Evolutionary conservation across 1,284 basidiomycete genomes (phyloP).

Genomic region (Meira nashicola): DNA sequence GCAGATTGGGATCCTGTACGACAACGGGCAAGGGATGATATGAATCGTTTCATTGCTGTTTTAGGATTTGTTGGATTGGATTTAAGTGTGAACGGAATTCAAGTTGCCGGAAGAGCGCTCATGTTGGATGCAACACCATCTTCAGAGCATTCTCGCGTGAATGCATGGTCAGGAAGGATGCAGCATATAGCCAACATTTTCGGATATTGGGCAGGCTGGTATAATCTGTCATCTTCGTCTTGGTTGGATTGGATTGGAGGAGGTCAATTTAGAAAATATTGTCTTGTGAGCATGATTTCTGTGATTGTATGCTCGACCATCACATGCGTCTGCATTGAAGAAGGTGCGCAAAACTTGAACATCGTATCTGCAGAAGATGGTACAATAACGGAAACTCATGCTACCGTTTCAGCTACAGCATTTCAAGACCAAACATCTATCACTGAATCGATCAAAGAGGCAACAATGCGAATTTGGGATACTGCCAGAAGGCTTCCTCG

Average conservation of each 20-base stretch:
- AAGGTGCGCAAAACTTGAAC: background rate
- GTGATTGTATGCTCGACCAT: conserved; percentile 79
- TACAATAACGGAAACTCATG: too few species aligned
- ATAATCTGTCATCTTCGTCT: conserved; percentile 72
- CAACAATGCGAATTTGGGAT: conserved; percentile 23
- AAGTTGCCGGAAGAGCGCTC: conserved; percentile 85
- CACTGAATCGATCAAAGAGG: background rate
- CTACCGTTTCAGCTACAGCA: too few species aligned
- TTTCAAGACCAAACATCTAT: background rate
- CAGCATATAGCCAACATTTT: conserved; percentile 43
- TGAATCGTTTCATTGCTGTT: conserved; percentile 64
- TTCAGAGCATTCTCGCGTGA: conserved; percentile 80
- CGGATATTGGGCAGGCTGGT: conserved; percentile 63
- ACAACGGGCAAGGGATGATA: conserved; percentile 16
- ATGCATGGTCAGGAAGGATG: conserved; percentile 89
- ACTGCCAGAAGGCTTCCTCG: conserved; percentile 34
- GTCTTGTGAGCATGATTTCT: conserved; percentile 74
- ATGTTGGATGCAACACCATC: conserved; percentile 82
- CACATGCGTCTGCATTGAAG: conserved; percentile 48
- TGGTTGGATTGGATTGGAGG: conserved; percentile 78
- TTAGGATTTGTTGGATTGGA: conserved; percentile 87
- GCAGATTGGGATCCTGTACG: conserved; percentile 86
- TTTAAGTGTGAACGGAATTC: conserved; percentile 83
- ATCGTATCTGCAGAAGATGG: background rate
- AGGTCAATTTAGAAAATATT: conserved; percentile 91